phyloP scores from a whole-genome alignment of 257 asterid species.

The Anisodus tanguticus region DNA sequence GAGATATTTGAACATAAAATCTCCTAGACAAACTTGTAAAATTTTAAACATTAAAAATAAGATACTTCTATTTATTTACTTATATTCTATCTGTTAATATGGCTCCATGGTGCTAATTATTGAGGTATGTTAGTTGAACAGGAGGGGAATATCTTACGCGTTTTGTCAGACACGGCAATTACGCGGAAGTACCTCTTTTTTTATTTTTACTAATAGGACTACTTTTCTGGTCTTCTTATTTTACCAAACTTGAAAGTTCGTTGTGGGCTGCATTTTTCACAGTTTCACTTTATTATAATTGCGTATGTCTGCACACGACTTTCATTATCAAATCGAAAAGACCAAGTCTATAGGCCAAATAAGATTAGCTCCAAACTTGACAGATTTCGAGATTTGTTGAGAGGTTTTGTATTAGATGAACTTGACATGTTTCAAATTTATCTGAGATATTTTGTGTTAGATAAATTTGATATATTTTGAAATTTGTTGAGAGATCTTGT shows the following conservation, averaged over 20 bases:
- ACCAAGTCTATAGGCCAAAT: no score
- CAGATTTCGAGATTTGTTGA: no score
- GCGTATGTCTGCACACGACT: not conserved
- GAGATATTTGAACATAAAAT: no score
- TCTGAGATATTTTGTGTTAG: no score
- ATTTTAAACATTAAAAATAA: no score
- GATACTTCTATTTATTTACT: no score
- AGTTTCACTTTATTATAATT: not conserved
- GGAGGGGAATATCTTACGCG: not conserved
- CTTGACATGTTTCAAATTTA: no score
- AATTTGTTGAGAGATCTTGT: no score
- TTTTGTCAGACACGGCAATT: constrained; percentile 12
- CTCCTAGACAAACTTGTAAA: not conserved
- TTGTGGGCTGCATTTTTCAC: not conserved
- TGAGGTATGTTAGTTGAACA: not conserved
- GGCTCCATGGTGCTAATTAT: not conserved
- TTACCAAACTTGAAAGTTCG: not conserved
- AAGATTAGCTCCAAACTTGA: no score
- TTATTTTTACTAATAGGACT: not conserved
- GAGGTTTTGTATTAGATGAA: no score
- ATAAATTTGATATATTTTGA: no score
- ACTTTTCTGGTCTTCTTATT: not conserved
- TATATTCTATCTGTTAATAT: not conserved
- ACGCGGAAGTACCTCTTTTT: not conserved
- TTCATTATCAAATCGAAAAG: not conserved